A percentile compares a stretch with the other conserved stretches of the same genome.
Evolutionary conservation across 2,329 filamentous ascomycete genomes (phyloP).

Genomic region (Monosporascus sp.): DNA sequence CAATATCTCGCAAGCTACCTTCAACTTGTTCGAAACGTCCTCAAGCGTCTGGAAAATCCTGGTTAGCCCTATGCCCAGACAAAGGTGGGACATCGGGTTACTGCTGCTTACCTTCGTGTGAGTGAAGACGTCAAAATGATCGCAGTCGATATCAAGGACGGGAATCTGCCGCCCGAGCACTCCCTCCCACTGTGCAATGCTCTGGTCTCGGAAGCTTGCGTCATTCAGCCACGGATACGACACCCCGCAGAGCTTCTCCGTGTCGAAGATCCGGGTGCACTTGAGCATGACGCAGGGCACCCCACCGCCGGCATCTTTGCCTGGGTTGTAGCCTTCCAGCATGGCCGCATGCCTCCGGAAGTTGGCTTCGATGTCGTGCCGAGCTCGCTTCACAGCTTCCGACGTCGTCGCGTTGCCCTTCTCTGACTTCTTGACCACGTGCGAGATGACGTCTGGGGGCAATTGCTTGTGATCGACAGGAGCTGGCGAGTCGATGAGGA

Average conservation of each 20-base stretch:
- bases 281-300: conserved; percentile 16
- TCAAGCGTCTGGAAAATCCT: neutral
- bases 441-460: conserved; percentile 25
- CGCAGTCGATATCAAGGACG: conserved; percentile 20
- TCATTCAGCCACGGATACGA: conserved; percentile 12
- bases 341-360: conserved; percentile 8
- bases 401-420: neutral
- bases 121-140: conserved; percentile 25
- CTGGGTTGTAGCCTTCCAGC: conserved; percentile 7
- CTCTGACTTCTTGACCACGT: conserved; percentile 2
- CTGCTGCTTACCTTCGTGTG: conserved; percentile 6
- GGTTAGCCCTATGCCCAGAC: neutral
- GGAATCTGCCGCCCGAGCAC: conserved; percentile 16
- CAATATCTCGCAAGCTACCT: neutral
- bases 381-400: neutral
- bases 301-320: neutral
- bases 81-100: neutral
- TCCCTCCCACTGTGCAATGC: conserved; percentile 15
- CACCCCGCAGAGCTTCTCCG: conserved; percentile 15
- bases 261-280: conserved; percentile 15
- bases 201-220: conserved; percentile 1
- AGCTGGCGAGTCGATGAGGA: conserved; percentile 40
- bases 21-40: neutral
- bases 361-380: neutral
- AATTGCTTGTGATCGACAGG: conserved; percentile 42